phyloP scores from a whole-genome alignment of 176 grass and related monocot genomes.

The Rhynchospora pubera region DNA sequence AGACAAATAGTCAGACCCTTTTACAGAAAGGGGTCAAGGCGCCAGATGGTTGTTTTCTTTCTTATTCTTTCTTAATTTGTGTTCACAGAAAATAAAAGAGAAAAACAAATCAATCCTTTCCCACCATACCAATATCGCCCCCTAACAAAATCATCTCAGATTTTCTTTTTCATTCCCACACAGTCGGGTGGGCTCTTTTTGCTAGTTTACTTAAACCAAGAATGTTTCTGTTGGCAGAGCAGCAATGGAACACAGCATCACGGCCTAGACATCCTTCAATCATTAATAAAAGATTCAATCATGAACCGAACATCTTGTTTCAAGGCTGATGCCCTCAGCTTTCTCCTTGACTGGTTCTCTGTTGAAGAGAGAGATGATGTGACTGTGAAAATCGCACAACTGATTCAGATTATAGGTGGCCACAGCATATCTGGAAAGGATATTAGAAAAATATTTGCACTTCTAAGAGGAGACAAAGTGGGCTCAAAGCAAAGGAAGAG shows the following conservation, averaged over 20 bases:
- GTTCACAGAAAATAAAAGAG: no score
- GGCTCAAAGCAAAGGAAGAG: conserved; percentile 54
- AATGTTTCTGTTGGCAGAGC: conserved; percentile 60
- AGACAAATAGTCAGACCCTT: no score
- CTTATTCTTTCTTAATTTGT: no score
- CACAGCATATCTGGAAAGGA: conserved; percentile 97
- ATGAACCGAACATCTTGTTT: conserved; percentile 87
- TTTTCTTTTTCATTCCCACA: no score
- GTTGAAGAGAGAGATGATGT: conserved; percentile 61
- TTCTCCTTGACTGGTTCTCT: conserved; percentile 98
- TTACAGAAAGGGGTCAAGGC: no score
- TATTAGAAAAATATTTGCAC: conserved; percentile 87
- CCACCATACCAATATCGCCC: no score
- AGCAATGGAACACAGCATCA: conserved; percentile 73
- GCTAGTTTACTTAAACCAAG: conserved; percentile 7
- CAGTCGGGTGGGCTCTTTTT: no score
- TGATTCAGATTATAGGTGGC: conserved; percentile 96
- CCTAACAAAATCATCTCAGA: no score
- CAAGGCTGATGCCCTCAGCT: conserved; percentile 78
- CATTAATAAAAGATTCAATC: conserved; percentile 81
- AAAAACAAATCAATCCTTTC: no score
- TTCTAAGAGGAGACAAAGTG: conserved; percentile 67
- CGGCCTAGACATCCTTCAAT: conserved; percentile 74
- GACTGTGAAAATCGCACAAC: conserved; percentile 57
- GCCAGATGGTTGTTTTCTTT: no score